Evolutionary conservation across 2,329 filamentous ascomycete species (phyloP).

Genomic region (Hymenoscyphus repandus): DNA sequence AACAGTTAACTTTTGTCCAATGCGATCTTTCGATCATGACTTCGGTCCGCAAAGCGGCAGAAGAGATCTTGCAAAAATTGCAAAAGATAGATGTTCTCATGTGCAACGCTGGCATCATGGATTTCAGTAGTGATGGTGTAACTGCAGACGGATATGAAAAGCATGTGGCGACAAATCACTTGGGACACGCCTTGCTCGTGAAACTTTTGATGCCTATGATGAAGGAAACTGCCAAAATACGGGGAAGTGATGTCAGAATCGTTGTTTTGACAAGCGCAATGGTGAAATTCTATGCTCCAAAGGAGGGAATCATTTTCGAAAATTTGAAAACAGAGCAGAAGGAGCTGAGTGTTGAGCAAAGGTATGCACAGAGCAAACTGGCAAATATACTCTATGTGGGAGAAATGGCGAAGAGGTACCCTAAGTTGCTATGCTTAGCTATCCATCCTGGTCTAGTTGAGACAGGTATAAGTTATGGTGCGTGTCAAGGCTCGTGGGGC

Average conservation of each 20-base stretch:
- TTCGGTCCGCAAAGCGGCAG: conserved; percentile 38
- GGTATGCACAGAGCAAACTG: conserved; percentile 43
- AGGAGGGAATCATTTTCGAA: neutral
- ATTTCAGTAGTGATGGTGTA: conserved; percentile 29
- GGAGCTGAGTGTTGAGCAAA: conserved; percentile 28
- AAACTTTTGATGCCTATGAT: conserved; percentile 33
- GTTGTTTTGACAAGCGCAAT: conserved; percentile 2
- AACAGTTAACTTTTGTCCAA: conserved; percentile 2
- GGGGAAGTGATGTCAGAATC: conserved; percentile 9
- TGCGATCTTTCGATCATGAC: conserved; percentile 38
- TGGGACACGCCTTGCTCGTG: conserved; percentile 43
- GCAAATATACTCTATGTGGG: conserved; percentile 41
- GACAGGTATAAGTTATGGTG: conserved; percentile 9
- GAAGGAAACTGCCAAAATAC: conserved; percentile 17
- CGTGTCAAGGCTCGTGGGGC: neutral
- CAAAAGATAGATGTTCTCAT: conserved; percentile 40
- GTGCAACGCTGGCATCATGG: conserved; percentile 41
- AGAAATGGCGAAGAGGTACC: conserved; percentile 36
- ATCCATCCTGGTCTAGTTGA: conserved; percentile 36
- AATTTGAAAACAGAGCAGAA: conserved; percentile 8
- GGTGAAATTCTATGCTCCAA: neutral
- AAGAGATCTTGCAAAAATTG: conserved; percentile 31
- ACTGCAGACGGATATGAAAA: conserved; percentile 43
- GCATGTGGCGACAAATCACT: conserved; percentile 44
- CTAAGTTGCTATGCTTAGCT: conserved; percentile 32